These are phyloP conservation scores for Papiliotrema terrestris DNA, from an alignment of 1,284 basidiomycete genomes.

Conservation along the genomic window DNA sequence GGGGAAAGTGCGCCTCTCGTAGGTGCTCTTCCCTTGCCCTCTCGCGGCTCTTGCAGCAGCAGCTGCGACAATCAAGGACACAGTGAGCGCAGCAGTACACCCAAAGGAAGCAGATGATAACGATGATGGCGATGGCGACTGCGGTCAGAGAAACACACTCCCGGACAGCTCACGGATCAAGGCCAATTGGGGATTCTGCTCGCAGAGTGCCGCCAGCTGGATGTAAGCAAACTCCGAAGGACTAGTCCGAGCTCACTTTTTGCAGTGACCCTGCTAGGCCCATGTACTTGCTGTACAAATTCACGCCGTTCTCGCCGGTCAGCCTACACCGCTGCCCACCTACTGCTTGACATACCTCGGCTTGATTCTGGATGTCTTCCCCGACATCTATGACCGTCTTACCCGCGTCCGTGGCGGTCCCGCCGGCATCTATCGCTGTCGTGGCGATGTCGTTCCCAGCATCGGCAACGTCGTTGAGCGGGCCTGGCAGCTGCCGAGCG, in stretches of 20 bases:
- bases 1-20: no score
- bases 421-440: slow-evolving; percentile 1
- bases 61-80: slow-evolving; percentile 13
- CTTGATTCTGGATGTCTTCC: neutral
- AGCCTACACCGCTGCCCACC: neutral
- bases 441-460: slow-evolving; percentile 7
- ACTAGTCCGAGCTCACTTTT: neutral
- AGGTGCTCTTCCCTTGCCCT: neutral
- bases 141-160: no score
- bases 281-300: neutral
- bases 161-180: neutral
- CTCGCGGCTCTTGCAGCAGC: slow-evolving; percentile 6
- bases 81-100: slow-evolving; percentile 4
- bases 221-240: neutral
- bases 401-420: neutral
- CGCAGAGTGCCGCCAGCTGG: neutral
- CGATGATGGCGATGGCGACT: slow-evolving; percentile 12
- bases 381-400: neutral
- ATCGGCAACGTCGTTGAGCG: neutral
- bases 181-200: neutral
- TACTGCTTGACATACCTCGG: neutral
- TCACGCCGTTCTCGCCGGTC: neutral
- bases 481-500: neutral
- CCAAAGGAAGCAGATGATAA: slow-evolving; percentile 14
- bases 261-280: neutral